These are phyloP conservation scores for Penicillium crustosum DNA, from an alignment of 2,329 filamentous ascomycete genomes.

Conservation along the genomic window DNA sequence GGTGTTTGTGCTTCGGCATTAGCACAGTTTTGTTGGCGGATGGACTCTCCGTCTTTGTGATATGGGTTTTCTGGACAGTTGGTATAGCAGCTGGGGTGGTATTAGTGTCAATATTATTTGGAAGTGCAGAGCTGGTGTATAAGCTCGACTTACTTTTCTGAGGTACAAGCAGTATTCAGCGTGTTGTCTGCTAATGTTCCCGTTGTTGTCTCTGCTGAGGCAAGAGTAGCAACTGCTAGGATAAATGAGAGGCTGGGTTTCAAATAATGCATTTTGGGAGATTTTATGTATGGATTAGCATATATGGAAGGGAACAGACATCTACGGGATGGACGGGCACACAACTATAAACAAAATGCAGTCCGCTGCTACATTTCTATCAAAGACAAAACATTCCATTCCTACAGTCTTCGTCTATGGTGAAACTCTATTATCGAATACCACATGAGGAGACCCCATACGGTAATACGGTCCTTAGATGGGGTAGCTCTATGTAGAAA, in stretches of 20 bases:
- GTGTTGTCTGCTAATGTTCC: background rate
- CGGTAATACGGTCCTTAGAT: background rate
- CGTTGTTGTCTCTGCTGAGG: background rate
- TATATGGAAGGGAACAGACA: background rate
- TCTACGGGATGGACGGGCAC: background rate
- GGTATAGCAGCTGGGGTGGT: slow-evolving; percentile 6
- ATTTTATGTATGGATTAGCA: background rate
- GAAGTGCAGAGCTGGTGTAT: background rate
- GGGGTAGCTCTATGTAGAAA: background rate
- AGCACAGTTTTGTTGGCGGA: slow-evolving; percentile 3
- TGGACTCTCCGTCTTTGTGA: background rate
- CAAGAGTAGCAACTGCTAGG: background rate
- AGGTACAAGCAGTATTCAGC: background rate
- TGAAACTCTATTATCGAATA: background rate
- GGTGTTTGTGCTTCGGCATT: background rate
- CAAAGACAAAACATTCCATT: slow-evolving; percentile 9
- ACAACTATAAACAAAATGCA: background rate
- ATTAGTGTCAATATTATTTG: background rate
- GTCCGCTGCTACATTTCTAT: background rate
- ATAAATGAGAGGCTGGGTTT: background rate
- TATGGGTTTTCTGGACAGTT: background rate
- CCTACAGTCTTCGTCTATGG: background rate
- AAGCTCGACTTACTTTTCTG: background rate
- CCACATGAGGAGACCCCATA: background rate
- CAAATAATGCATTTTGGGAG: background rate